Evolutionary conservation across 129 eudicot genomes (phyloP).

Genomic region (Flaveria sonorensis): DNA sequence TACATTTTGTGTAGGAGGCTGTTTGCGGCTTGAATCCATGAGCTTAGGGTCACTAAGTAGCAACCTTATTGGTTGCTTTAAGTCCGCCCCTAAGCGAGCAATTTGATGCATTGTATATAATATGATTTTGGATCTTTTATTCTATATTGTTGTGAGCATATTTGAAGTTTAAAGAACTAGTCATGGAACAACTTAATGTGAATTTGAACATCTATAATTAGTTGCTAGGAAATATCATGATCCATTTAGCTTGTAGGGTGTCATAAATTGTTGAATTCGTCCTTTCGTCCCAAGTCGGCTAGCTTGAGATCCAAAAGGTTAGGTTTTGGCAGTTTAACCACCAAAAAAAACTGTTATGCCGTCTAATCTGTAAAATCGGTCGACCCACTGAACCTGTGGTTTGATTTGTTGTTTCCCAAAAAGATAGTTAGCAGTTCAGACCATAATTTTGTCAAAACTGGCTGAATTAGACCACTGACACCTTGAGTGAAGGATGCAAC

Average conservation of each 20-base stretch:
- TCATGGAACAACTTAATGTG: neutral
- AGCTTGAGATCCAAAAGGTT: neutral
- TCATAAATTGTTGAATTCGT: neutral
- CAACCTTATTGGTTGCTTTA: too few species aligned
- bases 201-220: neutral
- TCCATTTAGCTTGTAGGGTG: neutral
- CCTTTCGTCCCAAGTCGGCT: neutral
- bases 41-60: too few species aligned
- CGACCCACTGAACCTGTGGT: neutral
- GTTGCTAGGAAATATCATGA: neutral
- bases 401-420: neutral
- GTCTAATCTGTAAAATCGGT: neutral
- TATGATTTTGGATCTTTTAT: neutral
- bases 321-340: neutral
- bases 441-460: neutral
- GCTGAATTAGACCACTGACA: neutral
- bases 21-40: too few species aligned
- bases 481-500: neutral
- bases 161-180: neutral
- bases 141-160: neutral
- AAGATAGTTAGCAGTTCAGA: neutral
- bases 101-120: neutral
- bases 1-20: too few species aligned
- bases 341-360: neutral
- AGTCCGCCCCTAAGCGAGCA: too few species aligned